Base-by-base conservation (phyloP, 2,329 filamentous ascomycete species). In the Ophiocordyceps camponoti-saundersi region DNA sequence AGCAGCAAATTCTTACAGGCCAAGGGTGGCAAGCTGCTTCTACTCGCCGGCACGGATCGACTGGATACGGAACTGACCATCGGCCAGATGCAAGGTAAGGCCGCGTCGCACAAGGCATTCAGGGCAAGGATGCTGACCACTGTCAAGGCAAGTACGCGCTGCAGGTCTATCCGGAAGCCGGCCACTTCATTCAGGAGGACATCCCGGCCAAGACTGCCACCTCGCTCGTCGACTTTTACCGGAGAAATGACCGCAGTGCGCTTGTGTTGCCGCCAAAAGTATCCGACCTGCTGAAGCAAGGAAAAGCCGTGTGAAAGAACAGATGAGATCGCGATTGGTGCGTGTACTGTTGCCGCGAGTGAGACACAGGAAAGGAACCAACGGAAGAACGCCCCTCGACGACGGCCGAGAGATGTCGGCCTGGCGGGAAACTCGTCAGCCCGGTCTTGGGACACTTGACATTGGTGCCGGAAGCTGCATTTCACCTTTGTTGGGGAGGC, bases 101-200 rank as follows among this genome's bases (percentile, higher is more conserved):
- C 30, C 15, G n/a, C 13, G 42, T 44, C 42, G 23, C 21, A 30
- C 20, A 7, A 18, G 22, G 20, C 12, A 6, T 13, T 16, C 12
- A 13, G n/a, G 34, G 34, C 13, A 36, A 16, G 34, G 34, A 13
- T 36, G 34, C 34, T 36, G 13, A 40, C 18, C 2, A 18, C 18
- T 39, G 18, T 20, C n/a, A 40, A 79, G 82, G 89, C 6, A 96
- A 96, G 71, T 98, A 96, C 59, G 88, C 94, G 48, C 69, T 98
- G 43, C 85, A 95, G 55, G 89, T 98, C 7, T 85, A 96, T 56
- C 89, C 92, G 1, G 86, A 95, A 60, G 88, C 92, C 1, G 92
- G 92, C 0, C 92, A 98, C 62, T 98, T 98, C 58, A 79, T 98
- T 48, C 92, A 98, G 53, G 92, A 98, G 62, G 92, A 98, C 61